Base-by-base conservation (phyloP, 1,139 yeast genomes). In the Taiozyma sp. region DNA sequence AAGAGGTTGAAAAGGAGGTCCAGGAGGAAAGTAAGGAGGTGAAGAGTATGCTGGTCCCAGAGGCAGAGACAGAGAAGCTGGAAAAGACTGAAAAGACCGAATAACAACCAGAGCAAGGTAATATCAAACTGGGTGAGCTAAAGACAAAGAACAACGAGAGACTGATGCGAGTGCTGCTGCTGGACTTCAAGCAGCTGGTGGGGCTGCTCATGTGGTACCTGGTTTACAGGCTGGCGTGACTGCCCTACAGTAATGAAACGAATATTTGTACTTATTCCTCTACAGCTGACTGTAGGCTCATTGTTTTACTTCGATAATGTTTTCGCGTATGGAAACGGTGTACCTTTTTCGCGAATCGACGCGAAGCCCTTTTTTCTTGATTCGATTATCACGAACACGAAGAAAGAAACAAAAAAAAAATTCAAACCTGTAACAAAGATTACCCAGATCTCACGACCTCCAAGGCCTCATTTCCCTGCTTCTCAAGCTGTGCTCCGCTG, bases 181-280 rank as follows among this genome's bases (percentile, higher is more conserved):
- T 56, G 26, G 59, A 57, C 34, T 40, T 58, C 9, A 57, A 52
- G 22, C 52, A 51, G 32, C 49, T 58, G 11, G 48, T 57, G 26
- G 61, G 62, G 6, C 43, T 58, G 21, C 40, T 57, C 10, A 30
- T 58, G 55, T 58, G 62, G 62, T 45, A 48, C 44, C 30, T 58
- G 4, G 55, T 56, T 32, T 55, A 53, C 45, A 53, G 52, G 43
- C 50, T 54, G 26, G n/a, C 49, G 37, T 52, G 34, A 47, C 11
- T 32, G 19, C 35, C 35, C 35, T 32, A n/a, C 6, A 30, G 7
- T 30, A n/a, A 32, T 32, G 5, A 5, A 19, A 30, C 14, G 6
- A 30, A 30, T 30, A 13, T 30, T 13, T 30, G n/a, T 30, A 11
- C 34, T 30, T 30, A 30, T 30, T 10, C 34, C n/a, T 28, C 7